These are phyloP conservation scores for Haberlea rhodopensis DNA, from an alignment of 257 asterid genomes.

Conservation along the genomic window DNA sequence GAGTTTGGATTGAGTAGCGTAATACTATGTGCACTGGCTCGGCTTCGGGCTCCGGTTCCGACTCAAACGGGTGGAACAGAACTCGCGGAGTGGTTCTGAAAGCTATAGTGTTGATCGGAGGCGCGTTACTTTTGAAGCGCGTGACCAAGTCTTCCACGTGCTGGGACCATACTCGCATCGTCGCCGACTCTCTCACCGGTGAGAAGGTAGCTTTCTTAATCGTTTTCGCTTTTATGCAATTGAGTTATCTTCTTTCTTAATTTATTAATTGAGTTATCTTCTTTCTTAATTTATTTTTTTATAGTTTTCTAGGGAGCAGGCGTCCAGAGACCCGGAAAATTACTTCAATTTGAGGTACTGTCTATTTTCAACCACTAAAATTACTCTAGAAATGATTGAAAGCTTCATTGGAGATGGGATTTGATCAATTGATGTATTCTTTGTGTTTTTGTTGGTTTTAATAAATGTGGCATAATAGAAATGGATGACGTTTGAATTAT, in stretches of 20 bases:
- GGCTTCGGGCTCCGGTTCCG: constrained; percentile 40
- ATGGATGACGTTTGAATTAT: constrained; percentile 6
- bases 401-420: constrained; percentile 22
- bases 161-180: too few species aligned
- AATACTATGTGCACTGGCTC: too few species aligned
- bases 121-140: constrained; percentile 81
- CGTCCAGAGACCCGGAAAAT: too few species aligned
- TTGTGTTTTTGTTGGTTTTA: not conserved
- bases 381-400: constrained; percentile 8
- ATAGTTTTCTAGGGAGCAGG: too few species aligned
- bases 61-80: constrained; percentile 68
- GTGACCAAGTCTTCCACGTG: constrained; percentile 93
- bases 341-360: constrained; percentile 88
- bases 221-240: not conserved
- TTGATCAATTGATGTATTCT: not conserved
- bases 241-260: not conserved
- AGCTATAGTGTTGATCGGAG: constrained; percentile 74
- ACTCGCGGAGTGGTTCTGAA: constrained; percentile 75
- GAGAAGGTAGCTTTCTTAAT: constrained; percentile 54
- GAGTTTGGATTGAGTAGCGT: constrained; percentile 26
- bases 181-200: constrained; percentile 84
- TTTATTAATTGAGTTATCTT: not conserved
- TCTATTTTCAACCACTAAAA: constrained; percentile 10
- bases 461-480: too few species aligned
- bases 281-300: not conserved